Conservation (phyloP, 495 filamentous ascomycete species). For the Tuber melanosporum region DNA sequence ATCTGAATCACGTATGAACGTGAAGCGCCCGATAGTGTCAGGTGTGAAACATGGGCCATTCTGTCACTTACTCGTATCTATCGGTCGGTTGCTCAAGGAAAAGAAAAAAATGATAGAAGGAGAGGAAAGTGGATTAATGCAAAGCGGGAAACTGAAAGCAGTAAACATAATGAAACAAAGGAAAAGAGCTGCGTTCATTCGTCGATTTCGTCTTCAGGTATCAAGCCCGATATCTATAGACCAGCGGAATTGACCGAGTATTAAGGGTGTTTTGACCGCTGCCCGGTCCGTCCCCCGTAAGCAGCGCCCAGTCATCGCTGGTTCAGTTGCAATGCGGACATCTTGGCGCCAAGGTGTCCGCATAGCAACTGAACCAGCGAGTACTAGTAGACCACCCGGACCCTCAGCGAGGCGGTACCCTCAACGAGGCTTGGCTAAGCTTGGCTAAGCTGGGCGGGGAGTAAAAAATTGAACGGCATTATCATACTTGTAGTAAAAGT, state of each 20-base stretch:
- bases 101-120: background rate
- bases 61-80: too few species aligned
- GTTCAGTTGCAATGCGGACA: too few species aligned
- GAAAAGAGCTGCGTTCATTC: background rate
- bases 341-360: too few species aligned
- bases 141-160: background rate
- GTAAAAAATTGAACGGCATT: too few species aligned
- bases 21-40: background rate
- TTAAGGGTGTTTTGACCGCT: background rate
- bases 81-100: background rate
- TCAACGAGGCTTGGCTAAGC: too few species aligned
- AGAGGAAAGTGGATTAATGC: background rate
- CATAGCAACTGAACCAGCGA: too few species aligned
- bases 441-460: too few species aligned
- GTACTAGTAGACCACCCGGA: too few species aligned
- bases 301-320: too few species aligned
- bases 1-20: background rate
- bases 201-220: background rate
- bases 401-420: too few species aligned
- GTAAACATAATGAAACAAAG: background rate
- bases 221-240: background rate
- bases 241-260: background rate
- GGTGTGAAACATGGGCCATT: background rate
- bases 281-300: background rate
- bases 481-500: too few species aligned